Percentiles rank a stretch among this genome's conserved stretches.
Conservation (phyloP, 805 yeast genomes). For the Sporopachydermia lactativora region DNA sequence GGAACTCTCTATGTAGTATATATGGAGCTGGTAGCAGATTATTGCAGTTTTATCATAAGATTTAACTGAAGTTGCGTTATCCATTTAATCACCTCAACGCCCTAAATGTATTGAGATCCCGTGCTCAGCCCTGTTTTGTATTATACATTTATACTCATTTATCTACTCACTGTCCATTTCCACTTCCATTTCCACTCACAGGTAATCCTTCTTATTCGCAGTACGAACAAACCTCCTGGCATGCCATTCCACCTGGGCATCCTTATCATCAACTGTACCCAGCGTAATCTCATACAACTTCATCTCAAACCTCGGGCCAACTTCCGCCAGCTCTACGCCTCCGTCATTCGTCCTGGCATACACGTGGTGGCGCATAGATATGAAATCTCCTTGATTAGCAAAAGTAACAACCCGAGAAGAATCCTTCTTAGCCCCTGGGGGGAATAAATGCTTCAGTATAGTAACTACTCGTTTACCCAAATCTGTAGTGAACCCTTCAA, state of each 20-base stretch:
- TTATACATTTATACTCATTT: slow-evolving; percentile 2
- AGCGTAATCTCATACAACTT: slow-evolving; percentile 73
- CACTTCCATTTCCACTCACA: slow-evolving; percentile 22
- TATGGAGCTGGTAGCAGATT: too few relatives aligned
- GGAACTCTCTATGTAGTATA: too few relatives aligned
- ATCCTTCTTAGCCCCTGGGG: slow-evolving; percentile 92
- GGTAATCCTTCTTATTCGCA: slow-evolving; percentile 86
- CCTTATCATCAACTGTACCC: slow-evolving; percentile 89
- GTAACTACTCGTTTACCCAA: slow-evolving; percentile 75
- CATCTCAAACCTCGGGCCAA: slow-evolving; percentile 99
- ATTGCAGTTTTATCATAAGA: too few relatives aligned
- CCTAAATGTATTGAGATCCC: too few relatives aligned
- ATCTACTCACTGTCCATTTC: background rate
- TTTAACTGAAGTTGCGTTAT: too few relatives aligned
- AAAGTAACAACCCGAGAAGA: slow-evolving; percentile 87
- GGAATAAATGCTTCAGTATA: slow-evolving; percentile 77
- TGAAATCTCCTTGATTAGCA: slow-evolving; percentile 80
- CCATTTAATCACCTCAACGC: too few relatives aligned
- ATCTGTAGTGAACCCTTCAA: slow-evolving; percentile 73
- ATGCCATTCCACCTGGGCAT: slow-evolving; percentile 98
- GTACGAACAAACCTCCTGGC: slow-evolving; percentile 86
- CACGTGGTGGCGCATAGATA: slow-evolving; percentile 89
- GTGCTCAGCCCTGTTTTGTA: too few relatives aligned
- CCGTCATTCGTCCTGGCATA: slow-evolving; percentile 79
- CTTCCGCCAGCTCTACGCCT: slow-evolving; percentile 82